Percentiles rank a stretch among this genome's conserved stretches.
Conservation (phyloP, 2,329 filamentous ascomycete genomes). For the Paecilomyces fulvus region DNA sequence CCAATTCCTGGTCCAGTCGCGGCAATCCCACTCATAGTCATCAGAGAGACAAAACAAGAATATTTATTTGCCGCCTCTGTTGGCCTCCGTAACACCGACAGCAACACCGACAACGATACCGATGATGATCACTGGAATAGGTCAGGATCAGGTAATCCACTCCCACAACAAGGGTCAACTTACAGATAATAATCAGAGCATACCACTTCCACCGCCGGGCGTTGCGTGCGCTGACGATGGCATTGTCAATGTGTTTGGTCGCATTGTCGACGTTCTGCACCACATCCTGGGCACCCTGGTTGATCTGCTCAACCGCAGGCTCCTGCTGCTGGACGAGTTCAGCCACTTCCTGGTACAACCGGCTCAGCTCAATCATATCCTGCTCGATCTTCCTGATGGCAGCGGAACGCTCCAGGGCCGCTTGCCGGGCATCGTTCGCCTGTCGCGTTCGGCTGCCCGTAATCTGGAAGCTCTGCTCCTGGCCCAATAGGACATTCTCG, state of each 20-base stretch:
- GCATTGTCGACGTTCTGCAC: conserved; percentile 76
- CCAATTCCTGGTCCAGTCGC: neutral
- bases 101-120: conserved; percentile 45
- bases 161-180: conserved; percentile 15
- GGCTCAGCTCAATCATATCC: conserved; percentile 77
- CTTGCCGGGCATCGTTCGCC: conserved; percentile 70
- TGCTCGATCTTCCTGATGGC: conserved; percentile 87
- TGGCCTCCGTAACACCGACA: conserved; percentile 36
- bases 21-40: neutral
- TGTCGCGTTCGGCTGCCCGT: conserved; percentile 52
- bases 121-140: conserved; percentile 43
- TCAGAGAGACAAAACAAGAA: conserved; percentile 2
- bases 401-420: conserved; percentile 71
- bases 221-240: conserved; percentile 70
- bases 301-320: conserved; percentile 67
- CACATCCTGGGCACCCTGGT: conserved; percentile 78
- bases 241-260: conserved; percentile 73
- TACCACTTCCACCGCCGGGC: conserved; percentile 95
- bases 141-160: conserved; percentile 5
- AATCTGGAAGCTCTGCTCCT: conserved; percentile 67
- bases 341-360: conserved; percentile 86
- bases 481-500: conserved; percentile 53
- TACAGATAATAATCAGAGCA: conserved; percentile 66
- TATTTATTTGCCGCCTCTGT: conserved; percentile 13
- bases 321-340: conserved; percentile 81